Evolutionary conservation across 176 grass and related monocot genomes (phyloP).

Genomic region (Tillandsia leiboldiana): DNA sequence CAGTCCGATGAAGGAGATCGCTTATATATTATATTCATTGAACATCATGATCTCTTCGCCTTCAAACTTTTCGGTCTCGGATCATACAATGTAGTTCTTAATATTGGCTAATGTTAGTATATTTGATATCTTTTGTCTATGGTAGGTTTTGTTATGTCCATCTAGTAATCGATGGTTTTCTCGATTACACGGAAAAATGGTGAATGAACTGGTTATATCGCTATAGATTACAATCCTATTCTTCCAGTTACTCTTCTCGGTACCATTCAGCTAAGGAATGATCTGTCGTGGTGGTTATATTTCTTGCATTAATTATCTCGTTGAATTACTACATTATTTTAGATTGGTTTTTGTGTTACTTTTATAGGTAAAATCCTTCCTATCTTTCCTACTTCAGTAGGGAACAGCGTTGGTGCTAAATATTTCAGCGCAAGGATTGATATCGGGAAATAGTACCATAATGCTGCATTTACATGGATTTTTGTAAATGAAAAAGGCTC

Average conservation of each 20-base stretch:
- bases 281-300: too few relatives aligned
- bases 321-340: not conserved
- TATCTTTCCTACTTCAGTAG: not conserved
- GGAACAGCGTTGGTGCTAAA: not conserved
- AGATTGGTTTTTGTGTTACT: not conserved
- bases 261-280: too few relatives aligned
- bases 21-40: not conserved
- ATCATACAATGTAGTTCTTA: not conserved
- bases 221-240: too few relatives aligned
- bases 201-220: too few relatives aligned
- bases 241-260: too few relatives aligned
- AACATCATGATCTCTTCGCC: not conserved
- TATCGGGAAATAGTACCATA: not conserved
- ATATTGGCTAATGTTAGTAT: too few relatives aligned
- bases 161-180: too few relatives aligned
- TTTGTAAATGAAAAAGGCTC: conserved; percentile 4
- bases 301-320: not conserved
- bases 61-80: not conserved
- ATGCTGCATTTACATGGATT: not conserved
- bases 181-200: too few relatives aligned
- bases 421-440: not conserved
- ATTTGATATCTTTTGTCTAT: too few relatives aligned
- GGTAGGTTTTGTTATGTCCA: too few relatives aligned
- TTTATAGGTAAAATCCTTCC: not conserved
- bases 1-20: not conserved